These are phyloP conservation scores for Lachancea meyersii DNA, from an alignment of 805 yeast species.

Conservation along the genomic window DNA sequence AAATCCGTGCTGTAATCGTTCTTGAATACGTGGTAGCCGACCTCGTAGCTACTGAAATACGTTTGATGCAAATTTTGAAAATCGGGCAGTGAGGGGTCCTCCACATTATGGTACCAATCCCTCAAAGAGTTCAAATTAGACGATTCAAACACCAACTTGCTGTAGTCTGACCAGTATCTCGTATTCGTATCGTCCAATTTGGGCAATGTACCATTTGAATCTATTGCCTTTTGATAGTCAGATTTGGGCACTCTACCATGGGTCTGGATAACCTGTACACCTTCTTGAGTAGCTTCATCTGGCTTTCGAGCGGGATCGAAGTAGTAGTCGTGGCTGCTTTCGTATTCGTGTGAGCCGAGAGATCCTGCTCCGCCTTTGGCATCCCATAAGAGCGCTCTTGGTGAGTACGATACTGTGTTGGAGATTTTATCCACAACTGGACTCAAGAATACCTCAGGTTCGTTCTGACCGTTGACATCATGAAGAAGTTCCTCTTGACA, in stretches of 20 bases:
- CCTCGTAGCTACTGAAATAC: slow-evolving; percentile 41
- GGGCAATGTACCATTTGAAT: slow-evolving; percentile 36
- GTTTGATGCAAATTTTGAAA: slow-evolving; percentile 20
- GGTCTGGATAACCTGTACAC: slow-evolving; percentile 29
- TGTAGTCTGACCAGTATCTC: slow-evolving; percentile 75
- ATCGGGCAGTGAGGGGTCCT: slow-evolving; percentile 27
- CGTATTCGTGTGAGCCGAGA: slow-evolving; percentile 48
- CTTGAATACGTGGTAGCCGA: slow-evolving; percentile 59
- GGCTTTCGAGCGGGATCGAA: slow-evolving; percentile 9
- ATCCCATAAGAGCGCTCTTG: slow-evolving; percentile 81
- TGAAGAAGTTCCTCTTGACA: slow-evolving; percentile 65
- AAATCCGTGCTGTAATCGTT: slow-evolving; percentile 40
- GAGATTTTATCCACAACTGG: slow-evolving; percentile 35
- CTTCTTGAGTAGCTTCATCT: slow-evolving; percentile 8
- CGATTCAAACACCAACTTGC: slow-evolving; percentile 62
- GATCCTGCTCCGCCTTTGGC: slow-evolving; percentile 71
- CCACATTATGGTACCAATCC: slow-evolving; percentile 48
- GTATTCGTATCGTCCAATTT: slow-evolving; percentile 39
- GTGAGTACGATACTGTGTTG: slow-evolving; percentile 59
- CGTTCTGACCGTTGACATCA: slow-evolving; percentile 25
- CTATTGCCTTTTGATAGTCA: slow-evolving; percentile 60
- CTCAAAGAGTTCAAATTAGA: slow-evolving; percentile 46
- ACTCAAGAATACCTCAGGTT: slow-evolving; percentile 44
- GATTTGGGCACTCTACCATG: slow-evolving; percentile 41
- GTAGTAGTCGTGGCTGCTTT: slow-evolving; percentile 21